phyloP scores from a whole-genome alignment of 1,284 basidiomycete genomes.

The Trichosporon sp. region DNA sequence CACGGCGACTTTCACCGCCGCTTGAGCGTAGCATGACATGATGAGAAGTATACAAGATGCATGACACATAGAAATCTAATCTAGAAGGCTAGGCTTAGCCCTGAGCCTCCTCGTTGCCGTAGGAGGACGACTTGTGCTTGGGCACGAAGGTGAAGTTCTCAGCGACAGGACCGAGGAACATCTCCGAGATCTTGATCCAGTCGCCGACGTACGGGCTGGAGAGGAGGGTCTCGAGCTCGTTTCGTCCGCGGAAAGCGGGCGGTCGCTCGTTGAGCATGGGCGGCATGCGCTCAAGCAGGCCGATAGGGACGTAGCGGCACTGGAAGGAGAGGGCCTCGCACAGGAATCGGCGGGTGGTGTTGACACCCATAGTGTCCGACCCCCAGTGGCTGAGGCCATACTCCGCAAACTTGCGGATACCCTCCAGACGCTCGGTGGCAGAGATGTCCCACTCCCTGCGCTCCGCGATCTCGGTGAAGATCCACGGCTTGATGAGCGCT shows the following conservation, averaged over 20 bases:
- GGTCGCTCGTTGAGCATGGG: slow-evolving; percentile 82
- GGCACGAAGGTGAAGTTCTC: slow-evolving; percentile 64
- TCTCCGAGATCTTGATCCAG: slow-evolving; percentile 88
- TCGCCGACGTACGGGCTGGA: slow-evolving; percentile 75
- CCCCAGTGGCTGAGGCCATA: slow-evolving; percentile 70
- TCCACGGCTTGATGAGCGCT: slow-evolving; percentile 91
- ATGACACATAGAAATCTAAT: background rate
- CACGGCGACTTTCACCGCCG: slow-evolving; percentile 16
- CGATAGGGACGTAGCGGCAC: slow-evolving; percentile 89
- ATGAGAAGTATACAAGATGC: background rate
- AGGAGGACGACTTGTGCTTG: slow-evolving; percentile 67
- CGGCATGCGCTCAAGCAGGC: slow-evolving; percentile 80
- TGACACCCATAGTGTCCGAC: slow-evolving; percentile 82
- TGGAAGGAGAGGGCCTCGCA: slow-evolving; percentile 94
- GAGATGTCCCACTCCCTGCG: slow-evolving; percentile 90
- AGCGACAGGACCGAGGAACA: slow-evolving; percentile 75
- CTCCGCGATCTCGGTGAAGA: slow-evolving; percentile 94
- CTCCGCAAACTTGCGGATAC: slow-evolving; percentile 77
- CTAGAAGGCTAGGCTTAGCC: slow-evolving; percentile 28
- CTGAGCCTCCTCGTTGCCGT: slow-evolving; percentile 55
- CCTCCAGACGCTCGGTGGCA: slow-evolving; percentile 79
- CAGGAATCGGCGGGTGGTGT: slow-evolving; percentile 86
- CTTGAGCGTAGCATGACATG: background rate
- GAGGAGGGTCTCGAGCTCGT: slow-evolving; percentile 82
- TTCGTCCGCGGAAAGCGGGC: slow-evolving; percentile 74